These are phyloP conservation scores for Mycosarcoma mackinlayi DNA, from an alignment of 1,284 basidiomycete species.

Conservation along the genomic window DNA sequence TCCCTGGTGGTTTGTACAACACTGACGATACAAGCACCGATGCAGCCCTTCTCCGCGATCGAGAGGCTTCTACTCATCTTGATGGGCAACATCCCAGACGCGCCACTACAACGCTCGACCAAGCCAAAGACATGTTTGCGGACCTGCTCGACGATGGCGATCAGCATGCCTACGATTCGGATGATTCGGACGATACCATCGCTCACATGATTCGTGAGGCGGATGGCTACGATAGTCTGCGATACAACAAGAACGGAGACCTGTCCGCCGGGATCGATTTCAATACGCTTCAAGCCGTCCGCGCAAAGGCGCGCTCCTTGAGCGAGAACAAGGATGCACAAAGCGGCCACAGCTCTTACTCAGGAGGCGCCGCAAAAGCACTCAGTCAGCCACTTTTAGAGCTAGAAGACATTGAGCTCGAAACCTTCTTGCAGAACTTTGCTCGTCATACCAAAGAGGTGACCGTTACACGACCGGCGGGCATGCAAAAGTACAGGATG, in stretches of 20 bases:
- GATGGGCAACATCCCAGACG: neutral
- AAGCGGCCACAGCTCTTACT: slow-evolving; percentile 35
- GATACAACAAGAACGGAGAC: slow-evolving; percentile 23
- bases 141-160: slow-evolving; percentile 6
- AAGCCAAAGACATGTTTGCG: slow-evolving; percentile 5
- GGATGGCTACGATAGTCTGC: slow-evolving; percentile 39
- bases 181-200: slow-evolving; percentile 45
- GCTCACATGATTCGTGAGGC: slow-evolving; percentile 38
- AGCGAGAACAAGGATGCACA: slow-evolving; percentile 25
- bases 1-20: slow-evolving; percentile 43
- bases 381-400: slow-evolving; percentile 61
- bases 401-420: slow-evolving; percentile 66
- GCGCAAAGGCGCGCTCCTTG: slow-evolving; percentile 15
- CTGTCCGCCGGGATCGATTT: slow-evolving; percentile 31
- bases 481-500: slow-evolving; percentile 55
- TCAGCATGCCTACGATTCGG: slow-evolving; percentile 31
- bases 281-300: slow-evolving; percentile 28
- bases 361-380: slow-evolving; percentile 52
- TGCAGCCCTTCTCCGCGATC: neutral
- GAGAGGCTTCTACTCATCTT: neutral
- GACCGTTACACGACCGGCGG: slow-evolving; percentile 46
- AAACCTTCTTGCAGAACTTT: slow-evolving; percentile 64
- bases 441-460: slow-evolving; percentile 64
- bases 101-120: neutral
- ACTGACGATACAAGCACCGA: slow-evolving; percentile 4